A percentile compares a stretch with the other conserved stretches of the same genome.
Conservation (phyloP, 176 grass and related monocot species). For the Otatea glauca region DNA sequence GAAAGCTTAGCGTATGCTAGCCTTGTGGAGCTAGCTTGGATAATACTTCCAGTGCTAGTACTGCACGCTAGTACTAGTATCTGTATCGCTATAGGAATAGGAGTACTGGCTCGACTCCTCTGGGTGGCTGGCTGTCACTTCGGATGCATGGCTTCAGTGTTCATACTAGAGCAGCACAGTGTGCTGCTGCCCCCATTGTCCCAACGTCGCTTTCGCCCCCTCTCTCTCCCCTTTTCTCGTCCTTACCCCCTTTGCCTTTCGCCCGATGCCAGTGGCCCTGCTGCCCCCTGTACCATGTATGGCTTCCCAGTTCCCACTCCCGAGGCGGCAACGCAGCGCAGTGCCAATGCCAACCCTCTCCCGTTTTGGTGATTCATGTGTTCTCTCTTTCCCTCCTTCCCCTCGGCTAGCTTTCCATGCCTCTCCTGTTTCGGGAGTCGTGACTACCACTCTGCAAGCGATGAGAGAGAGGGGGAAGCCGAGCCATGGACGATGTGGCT, state of each 20-base stretch:
- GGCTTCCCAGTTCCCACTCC: slow-evolving; percentile 19
- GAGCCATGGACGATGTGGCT: not conserved
- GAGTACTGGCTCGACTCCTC: not conserved
- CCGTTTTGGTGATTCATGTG: slow-evolving; percentile 19
- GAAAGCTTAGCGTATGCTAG: slow-evolving; percentile 32
- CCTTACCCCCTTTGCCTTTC: slow-evolving; percentile 35
- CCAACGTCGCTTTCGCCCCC: slow-evolving; percentile 30
- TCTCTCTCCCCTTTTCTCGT: slow-evolving; percentile 32
- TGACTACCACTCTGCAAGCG: not conserved
- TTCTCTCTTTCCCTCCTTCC: not conserved
- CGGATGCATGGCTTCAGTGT: not conserved
- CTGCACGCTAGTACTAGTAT: not conserved
- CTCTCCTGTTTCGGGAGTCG: not conserved
- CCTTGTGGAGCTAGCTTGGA: slow-evolving; percentile 17
- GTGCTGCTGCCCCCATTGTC: slow-evolving; percentile 2
- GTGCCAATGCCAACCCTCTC: not conserved
- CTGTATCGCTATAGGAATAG: not conserved
- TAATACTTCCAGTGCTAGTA: not conserved
- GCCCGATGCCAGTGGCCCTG: slow-evolving; percentile 25
- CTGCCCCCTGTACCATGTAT: not conserved
- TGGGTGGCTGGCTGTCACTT: not conserved
- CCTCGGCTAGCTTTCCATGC: not conserved
- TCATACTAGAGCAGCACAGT: slow-evolving; percentile 10
- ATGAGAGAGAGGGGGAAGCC: not conserved
- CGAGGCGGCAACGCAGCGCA: slow-evolving; percentile 9